These are phyloP conservation scores for Pythium scleroteichum DNA, from an alignment of 352 stramenopile species.

Conservation along the genomic window DNA sequence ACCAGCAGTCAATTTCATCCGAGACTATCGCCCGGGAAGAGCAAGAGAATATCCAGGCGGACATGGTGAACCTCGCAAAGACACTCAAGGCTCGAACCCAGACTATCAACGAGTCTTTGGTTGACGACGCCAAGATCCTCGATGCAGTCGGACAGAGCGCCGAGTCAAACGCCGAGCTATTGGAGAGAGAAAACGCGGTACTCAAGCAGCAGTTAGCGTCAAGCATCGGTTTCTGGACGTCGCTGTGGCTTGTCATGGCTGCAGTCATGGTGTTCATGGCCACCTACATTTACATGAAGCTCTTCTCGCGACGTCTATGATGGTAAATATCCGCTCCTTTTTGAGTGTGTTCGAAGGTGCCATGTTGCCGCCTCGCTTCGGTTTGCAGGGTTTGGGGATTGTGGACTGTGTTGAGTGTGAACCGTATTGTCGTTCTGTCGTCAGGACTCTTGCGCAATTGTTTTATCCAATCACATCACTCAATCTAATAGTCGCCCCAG, in stretches of 20 bases:
- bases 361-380: too few relatives aligned
- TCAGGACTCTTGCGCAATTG: neutral
- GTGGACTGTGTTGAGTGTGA: neutral
- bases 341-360: too few relatives aligned
- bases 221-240: slow-evolving; percentile 78
- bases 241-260: slow-evolving; percentile 62
- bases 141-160: slow-evolving; percentile 71
- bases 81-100: slow-evolving; percentile 74
- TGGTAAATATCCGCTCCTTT: too few relatives aligned
- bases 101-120: slow-evolving; percentile 71
- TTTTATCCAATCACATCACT: slow-evolving; percentile 13
- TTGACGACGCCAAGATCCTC: slow-evolving; percentile 74
- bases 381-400: too few relatives aligned
- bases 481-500: slow-evolving; percentile 9
- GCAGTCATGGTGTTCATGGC: slow-evolving; percentile 62
- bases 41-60: slow-evolving; percentile 68
- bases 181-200: slow-evolving; percentile 63
- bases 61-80: slow-evolving; percentile 74
- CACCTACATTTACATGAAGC: slow-evolving; percentile 82
- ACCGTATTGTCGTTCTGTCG: slow-evolving; percentile 14
- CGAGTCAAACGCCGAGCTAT: slow-evolving; percentile 58
- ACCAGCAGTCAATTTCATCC: slow-evolving; percentile 32
- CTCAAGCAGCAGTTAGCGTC: slow-evolving; percentile 67
- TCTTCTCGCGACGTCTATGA: slow-evolving; percentile 53
- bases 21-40: slow-evolving; percentile 55